Percentiles rank a stretch among this genome's conserved stretches.
These are phyloP conservation scores for Syncephalastrum monosporum DNA, from an alignment of 371 early-diverging fungal genomes.

Conservation along the genomic window DNA sequence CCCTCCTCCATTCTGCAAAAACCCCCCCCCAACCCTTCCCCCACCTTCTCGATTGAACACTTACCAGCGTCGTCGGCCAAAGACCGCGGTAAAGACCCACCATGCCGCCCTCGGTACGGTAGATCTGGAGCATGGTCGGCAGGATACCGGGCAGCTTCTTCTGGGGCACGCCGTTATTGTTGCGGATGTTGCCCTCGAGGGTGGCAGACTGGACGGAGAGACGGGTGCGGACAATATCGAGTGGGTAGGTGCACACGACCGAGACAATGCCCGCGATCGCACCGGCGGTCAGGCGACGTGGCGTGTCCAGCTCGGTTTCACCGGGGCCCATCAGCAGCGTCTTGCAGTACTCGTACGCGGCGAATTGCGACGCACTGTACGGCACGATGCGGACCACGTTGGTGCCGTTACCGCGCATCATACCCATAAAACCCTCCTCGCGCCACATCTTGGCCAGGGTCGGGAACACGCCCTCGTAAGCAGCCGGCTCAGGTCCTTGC, in stretches of 20 bases:
- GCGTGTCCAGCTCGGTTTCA: conserved; percentile 71
- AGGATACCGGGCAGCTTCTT: conserved; percentile 69
- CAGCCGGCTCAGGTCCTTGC: conserved; percentile 68
- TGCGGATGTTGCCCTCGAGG: conserved; percentile 17
- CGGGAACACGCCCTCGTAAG: conserved; percentile 69
- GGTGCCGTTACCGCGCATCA: conserved; percentile 92
- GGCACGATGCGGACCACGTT: conserved; percentile 92
- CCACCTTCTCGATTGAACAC: conserved; percentile 2
- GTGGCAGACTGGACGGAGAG: conserved; percentile 75
- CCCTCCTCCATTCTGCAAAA: too few relatives aligned
- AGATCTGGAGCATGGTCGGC: conserved; percentile 65
- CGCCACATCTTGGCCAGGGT: conserved; percentile 82
- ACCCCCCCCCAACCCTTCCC: neutral
- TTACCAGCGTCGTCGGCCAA: conserved; percentile 78
- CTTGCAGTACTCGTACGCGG: conserved; percentile 81
- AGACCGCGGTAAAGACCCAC: conserved; percentile 84
- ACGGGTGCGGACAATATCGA: conserved; percentile 88
- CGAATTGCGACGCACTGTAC: conserved; percentile 89
- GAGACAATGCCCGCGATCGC: conserved; percentile 84
- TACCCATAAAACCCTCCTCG: conserved; percentile 84
- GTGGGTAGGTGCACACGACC: conserved; percentile 83
- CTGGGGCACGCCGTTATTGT: conserved; percentile 10
- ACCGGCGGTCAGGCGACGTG: conserved; percentile 73
- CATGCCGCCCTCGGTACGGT: conserved; percentile 77
- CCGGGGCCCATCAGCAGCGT: conserved; percentile 65